Base-by-base conservation (phyloP, 306 rosid genomes). In the Sicyos baderoa region DNA sequence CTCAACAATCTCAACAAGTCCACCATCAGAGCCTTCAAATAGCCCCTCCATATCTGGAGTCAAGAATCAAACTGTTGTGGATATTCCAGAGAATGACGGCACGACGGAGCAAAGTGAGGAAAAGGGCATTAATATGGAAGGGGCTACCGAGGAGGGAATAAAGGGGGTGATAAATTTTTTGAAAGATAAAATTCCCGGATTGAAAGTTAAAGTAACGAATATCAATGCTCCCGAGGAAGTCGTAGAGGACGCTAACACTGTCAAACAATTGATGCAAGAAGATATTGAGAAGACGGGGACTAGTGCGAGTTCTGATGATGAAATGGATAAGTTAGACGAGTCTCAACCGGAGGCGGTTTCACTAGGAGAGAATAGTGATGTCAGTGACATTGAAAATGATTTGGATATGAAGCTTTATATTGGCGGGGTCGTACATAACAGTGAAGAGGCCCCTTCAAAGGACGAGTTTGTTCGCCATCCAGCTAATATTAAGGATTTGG, bases 121-220 rank as follows among this genome's bases (percentile, higher is more conserved):
- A 80, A 89, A 86, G 80, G 91, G 76, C 72, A 77, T 72, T 69
- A 86, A 78, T 72, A 54, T 55, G 44, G 98, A 93, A 80, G 91
- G 79, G 74, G 91, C 81, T 61, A 82, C 95, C 61, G 98, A 92
- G 85, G 91, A 92, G 80, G 98, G 98, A 37, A 89, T 92, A 78
- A 89, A 85, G 81, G 88, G 88, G 59, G 96, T 93, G 72, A 83
- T 93, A 70, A 88, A 89, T 70, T 93, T 81, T 87, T 86, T 94
- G 17, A 90, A 90, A 84, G 93, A 90, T 64, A 94, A 94, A 82
- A 85, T 94, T 83, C 97, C 99, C 11, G 97, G 99, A 72, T 75
- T 90, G 79, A 94, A 94, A 75, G 79, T 94, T 55, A 94, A 88
- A 83, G 89, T 90, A 72, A 88, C 82, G 96, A 86, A 90, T 71